phyloP scores from a whole-genome alignment of 352 stramenopile species.

The Globisporangium rhizosaccharum region DNA sequence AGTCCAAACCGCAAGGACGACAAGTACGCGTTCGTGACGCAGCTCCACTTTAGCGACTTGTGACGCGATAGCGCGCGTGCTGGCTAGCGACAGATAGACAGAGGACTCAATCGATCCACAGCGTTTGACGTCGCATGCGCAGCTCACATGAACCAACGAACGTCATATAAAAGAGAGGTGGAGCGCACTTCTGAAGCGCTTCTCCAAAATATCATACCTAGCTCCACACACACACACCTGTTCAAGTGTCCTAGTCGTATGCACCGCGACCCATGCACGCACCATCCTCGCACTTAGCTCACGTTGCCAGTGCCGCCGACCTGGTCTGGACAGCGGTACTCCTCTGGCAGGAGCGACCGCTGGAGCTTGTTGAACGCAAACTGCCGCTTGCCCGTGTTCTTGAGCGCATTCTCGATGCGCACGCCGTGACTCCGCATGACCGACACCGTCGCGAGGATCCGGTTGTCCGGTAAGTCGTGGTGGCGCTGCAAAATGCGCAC shows the following conservation, averaged over 20 bases:
- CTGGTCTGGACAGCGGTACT: slow-evolving; percentile 83
- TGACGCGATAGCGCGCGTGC: slow-evolving; percentile 12
- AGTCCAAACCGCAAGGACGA: slow-evolving; percentile 26
- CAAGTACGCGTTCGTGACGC: slow-evolving; percentile 66
- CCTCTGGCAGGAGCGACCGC: slow-evolving; percentile 78
- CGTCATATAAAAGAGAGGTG: too few relatives aligned
- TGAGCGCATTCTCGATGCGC: slow-evolving; percentile 85
- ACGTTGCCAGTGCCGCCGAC: slow-evolving; percentile 81
- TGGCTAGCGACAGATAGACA: not conserved
- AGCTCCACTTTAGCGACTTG: slow-evolving; percentile 66
- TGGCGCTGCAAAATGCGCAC: slow-evolving; percentile 82
- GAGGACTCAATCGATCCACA: not conserved
- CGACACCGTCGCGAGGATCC: slow-evolving; percentile 73
- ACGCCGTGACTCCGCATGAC: slow-evolving; percentile 86
- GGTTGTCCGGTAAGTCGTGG: slow-evolving; percentile 70
- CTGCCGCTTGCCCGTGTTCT: slow-evolving; percentile 86
- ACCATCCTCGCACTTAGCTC: slow-evolving; percentile 30
- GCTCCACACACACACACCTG: too few relatives aligned
- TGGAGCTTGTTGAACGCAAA: slow-evolving; percentile 90
- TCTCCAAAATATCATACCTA: too few relatives aligned
- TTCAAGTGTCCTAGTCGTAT: not conserved
- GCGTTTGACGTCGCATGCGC: not conserved
- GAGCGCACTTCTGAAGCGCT: too few relatives aligned
- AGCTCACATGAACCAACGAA: too few relatives aligned
- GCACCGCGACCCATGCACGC: too few relatives aligned